phyloP scores from a whole-genome alignment of 2,329 filamentous ascomycete genomes.

The Epichloe sp. region DNA sequence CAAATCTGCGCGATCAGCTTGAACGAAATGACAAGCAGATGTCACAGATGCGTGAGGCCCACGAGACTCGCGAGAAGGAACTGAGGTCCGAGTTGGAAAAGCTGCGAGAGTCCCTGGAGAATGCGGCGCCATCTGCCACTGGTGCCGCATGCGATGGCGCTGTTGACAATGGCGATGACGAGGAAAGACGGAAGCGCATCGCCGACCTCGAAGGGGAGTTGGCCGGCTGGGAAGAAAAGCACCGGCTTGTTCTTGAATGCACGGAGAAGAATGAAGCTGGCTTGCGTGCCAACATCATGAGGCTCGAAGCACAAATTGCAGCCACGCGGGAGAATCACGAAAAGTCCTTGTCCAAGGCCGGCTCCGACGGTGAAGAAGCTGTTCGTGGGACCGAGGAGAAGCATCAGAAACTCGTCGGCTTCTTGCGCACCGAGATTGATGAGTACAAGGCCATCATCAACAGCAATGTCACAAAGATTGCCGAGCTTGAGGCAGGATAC shows the following conservation, averaged over 20 bases:
- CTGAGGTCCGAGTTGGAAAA: conserved; percentile 57
- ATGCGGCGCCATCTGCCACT: conserved; percentile 9
- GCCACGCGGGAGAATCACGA: conserved; percentile 39
- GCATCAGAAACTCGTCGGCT: conserved; percentile 46
- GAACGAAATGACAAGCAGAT: conserved; percentile 77
- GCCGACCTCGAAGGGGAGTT: conserved; percentile 58
- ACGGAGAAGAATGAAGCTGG: conserved; percentile 61
- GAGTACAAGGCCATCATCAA: conserved; percentile 66
- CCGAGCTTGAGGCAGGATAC: conserved; percentile 62
- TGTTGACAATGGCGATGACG: conserved; percentile 16
- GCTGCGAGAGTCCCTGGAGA: conserved; percentile 44
- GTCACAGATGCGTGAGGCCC: conserved; percentile 55
- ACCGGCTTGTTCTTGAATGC: conserved; percentile 54
- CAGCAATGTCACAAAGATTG: conserved; percentile 54
- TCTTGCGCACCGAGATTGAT: conserved; percentile 62
- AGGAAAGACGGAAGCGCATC: conserved; percentile 35
- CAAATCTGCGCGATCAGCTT: conserved; percentile 76
- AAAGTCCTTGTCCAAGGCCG: conserved; percentile 27
- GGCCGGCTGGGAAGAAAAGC: conserved; percentile 61
- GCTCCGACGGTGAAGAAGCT: conserved; percentile 27
- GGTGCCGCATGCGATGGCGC: conserved; percentile 15
- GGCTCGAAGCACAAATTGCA: conserved; percentile 51
- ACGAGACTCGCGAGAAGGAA: conserved; percentile 63
- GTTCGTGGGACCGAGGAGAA: conserved; percentile 33
- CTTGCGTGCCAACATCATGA: conserved; percentile 57